These are phyloP conservation scores for Cordyceps cateniannulata DNA, from an alignment of 2,329 filamentous ascomycete species.

Conservation along the genomic window DNA sequence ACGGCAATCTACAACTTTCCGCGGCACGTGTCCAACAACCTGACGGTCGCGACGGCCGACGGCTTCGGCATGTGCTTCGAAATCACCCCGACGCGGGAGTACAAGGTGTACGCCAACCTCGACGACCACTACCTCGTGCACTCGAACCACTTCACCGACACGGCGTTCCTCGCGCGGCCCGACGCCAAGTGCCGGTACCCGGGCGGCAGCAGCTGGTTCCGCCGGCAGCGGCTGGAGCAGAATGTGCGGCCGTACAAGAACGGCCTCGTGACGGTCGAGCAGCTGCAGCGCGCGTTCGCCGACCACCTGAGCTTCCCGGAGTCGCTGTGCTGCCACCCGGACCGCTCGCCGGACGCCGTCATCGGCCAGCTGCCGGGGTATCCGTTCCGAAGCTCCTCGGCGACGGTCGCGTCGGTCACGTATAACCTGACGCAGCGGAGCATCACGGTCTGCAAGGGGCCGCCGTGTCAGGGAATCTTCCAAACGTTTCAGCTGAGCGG, in stretches of 20 bases:
- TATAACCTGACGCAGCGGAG: not conserved
- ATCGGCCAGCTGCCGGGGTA: not conserved
- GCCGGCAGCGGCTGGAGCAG: not conserved
- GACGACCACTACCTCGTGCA: not conserved
- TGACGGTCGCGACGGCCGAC: not conserved
- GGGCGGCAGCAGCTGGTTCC: not conserved
- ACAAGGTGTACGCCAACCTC: not conserved
- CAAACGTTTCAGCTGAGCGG: not conserved
- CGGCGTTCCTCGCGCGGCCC: not conserved
- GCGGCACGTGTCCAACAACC: not conserved
- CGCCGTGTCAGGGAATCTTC: not conserved
- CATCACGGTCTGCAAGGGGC: not conserved
- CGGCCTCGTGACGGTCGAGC: not conserved
- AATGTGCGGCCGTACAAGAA: not conserved
- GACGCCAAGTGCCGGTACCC: not conserved
- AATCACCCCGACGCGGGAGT: not conserved
- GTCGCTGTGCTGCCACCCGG: not conserved
- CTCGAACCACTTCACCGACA: not conserved
- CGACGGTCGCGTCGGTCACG: not conserved
- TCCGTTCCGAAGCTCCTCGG: not conserved
- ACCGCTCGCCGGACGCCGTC: not conserved
- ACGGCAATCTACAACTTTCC: not conserved
- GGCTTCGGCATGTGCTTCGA: not conserved
- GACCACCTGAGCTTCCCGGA: not conserved
- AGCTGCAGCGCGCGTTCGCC: not conserved